Conservation (phyloP, 108 stramenopile genomes). For the Bacterosira constricta region DNA sequence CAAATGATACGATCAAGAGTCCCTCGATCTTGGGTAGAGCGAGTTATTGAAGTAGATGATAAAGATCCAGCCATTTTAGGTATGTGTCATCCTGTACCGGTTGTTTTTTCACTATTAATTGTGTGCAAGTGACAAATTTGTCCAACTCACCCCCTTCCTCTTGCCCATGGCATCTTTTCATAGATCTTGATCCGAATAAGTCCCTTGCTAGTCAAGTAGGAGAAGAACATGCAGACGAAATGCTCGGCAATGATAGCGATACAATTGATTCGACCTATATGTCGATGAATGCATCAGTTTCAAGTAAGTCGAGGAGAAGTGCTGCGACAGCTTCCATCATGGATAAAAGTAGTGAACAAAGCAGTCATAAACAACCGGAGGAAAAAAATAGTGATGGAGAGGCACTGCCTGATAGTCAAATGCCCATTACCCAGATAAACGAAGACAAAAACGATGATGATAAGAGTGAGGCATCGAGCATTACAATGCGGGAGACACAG, state of each 20-base stretch:
- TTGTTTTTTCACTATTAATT: no score
- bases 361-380: not conserved
- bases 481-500: conserved; percentile 25
- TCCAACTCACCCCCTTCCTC: not conserved
- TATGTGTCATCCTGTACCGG: no score
- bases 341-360: not conserved
- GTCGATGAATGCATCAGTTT: conserved; percentile 26
- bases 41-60: conserved; percentile 51
- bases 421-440: conserved; percentile 26
- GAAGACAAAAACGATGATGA: conserved; percentile 32
- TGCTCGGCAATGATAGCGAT: conserved; percentile 11
- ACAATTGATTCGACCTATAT: conserved; percentile 1
- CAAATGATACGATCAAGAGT: conserved; percentile 52
- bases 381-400: not conserved
- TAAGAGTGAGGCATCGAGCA: conserved; percentile 40
- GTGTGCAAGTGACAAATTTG: not conserved
- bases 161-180: not conserved
- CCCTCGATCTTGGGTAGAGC: conserved; percentile 50
- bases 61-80: conserved; percentile 51
- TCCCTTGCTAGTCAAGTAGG: conserved; percentile 50
- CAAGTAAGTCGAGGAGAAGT: conserved; percentile 7
- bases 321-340: not conserved
- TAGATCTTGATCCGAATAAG: conserved; percentile 52
- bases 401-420: not conserved
- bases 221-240: conserved; percentile 10